Conservation (phyloP, 108 stramenopile genomes). For the Bacterosira constricta region DNA sequence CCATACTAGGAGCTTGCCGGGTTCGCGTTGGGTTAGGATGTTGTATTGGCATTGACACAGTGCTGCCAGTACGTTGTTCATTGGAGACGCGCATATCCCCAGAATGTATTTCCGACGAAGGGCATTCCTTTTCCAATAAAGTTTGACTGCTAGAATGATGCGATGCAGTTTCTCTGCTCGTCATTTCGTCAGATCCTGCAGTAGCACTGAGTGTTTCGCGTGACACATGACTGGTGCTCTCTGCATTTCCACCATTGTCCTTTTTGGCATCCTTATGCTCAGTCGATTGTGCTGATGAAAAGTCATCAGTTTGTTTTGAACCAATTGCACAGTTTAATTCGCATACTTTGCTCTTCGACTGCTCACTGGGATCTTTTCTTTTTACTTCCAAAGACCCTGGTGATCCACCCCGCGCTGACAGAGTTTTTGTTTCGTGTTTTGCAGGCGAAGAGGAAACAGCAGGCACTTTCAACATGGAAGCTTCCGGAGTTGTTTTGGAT, state of each 20-base stretch:
- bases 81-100: no score
- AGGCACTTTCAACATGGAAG: background rate
- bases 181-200: background rate
- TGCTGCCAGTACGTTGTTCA: background rate
- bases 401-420: background rate
- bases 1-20: constrained; percentile 3
- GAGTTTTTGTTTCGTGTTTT: background rate
- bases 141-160: background rate
- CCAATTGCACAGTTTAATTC: background rate
- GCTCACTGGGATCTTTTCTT: background rate
- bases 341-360: background rate
- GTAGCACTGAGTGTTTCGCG: background rate
- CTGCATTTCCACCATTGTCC: background rate
- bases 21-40: background rate
- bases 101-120: background rate
- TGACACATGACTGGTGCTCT: background rate
- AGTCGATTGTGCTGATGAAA: background rate
- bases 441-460: background rate
- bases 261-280: background rate
- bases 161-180: background rate
- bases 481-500: background rate
- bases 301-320: background rate
- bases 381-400: background rate
- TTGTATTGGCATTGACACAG: background rate
- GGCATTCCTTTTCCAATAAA: background rate